Evolutionary conservation across 1,284 basidiomycete species (phyloP), one percentile per base, ranked within the genome.

Genomic region (Cystobasidium slooffiae): DNA sequence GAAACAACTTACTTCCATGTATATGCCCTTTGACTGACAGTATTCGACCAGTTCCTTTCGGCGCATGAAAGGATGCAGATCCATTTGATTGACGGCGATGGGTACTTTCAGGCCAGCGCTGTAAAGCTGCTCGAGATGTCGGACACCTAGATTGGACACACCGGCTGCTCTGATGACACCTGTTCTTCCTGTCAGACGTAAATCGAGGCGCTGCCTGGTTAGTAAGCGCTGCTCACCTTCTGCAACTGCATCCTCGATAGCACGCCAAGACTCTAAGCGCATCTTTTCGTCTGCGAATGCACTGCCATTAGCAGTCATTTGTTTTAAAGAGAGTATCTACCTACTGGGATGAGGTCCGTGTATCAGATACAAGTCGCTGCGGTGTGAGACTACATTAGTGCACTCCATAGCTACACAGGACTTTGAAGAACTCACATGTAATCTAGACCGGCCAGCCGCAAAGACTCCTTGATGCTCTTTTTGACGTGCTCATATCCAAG

Each of bases 41-140:
- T 91, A 94, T n/a, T 86, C 84, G 24, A 92, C 91, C 70, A 94
- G 92, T 9, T 88, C 86, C 56, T 85, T 84, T 76, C 93, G 92
- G 79, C 94, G 92, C 83, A 91, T n/a, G 77, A 90, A 88, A 0
- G 93, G 92, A 80, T 94, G 91, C 9, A 93, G 84, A 39, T 75
- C 91, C 72, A 95, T 80, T 92, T 73, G 70, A 44, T 73, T 73
- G 52, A 73, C 51, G 8, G 70, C 70, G 31, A 73, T 73, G 12
- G 70, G 70, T 6, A 73, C 63, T 41, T 73, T 73, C 62, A 73
- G n/a, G 43, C 52, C n/a, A 12, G 67, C 22, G n/a, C 24, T 31
- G 44, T 31, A 37, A 1, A 68, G 39, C 67, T 24, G 46, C n/a
- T 67, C 70, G 43, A 56, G 47, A 53, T 53, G 49, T 75, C 22